Conservation (phyloP, 805 yeast species). For the Saccharomyces cerevisiae region DNA sequence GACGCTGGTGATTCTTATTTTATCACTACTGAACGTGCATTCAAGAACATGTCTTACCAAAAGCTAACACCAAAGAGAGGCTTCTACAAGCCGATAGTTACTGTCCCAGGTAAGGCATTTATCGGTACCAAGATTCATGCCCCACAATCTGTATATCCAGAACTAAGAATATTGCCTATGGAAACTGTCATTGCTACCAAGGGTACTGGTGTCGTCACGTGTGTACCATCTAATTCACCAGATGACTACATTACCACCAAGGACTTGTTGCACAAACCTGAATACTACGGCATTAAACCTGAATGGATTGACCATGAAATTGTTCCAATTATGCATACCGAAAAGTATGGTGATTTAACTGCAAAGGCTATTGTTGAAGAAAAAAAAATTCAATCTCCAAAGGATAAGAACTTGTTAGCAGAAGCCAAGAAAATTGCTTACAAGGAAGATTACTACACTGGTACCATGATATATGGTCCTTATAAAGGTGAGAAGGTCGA, state of each 20-base stretch:
- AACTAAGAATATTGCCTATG: constrained; percentile 88
- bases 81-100: constrained; percentile 48
- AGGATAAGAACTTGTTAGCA: constrained; percentile 78
- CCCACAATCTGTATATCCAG: constrained; percentile 63
- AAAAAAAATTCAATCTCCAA: constrained; percentile 88
- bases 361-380: constrained; percentile 81
- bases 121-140: constrained; percentile 84
- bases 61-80: constrained; percentile 88
- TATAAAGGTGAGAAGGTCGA: constrained; percentile 88
- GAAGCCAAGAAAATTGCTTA: constrained; percentile 91
- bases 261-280: constrained; percentile 84
- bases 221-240: constrained; percentile 98
- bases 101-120: constrained; percentile 61
- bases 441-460: constrained; percentile 93
- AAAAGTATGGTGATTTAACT: constrained; percentile 78
- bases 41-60: constrained; percentile 95
- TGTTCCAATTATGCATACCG: constrained; percentile 68
- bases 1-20: constrained; percentile 71
- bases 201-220: constrained; percentile 98
- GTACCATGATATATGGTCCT: constrained; percentile 69
- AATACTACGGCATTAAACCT: constrained; percentile 72
- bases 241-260: constrained; percentile 85
- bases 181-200: constrained; percentile 89
- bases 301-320: constrained; percentile 79
- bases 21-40: constrained; percentile 89